These are phyloP conservation scores for Pichia sp. DNA, from an alignment of 1,139 yeast genomes.

Conservation along the genomic window DNA sequence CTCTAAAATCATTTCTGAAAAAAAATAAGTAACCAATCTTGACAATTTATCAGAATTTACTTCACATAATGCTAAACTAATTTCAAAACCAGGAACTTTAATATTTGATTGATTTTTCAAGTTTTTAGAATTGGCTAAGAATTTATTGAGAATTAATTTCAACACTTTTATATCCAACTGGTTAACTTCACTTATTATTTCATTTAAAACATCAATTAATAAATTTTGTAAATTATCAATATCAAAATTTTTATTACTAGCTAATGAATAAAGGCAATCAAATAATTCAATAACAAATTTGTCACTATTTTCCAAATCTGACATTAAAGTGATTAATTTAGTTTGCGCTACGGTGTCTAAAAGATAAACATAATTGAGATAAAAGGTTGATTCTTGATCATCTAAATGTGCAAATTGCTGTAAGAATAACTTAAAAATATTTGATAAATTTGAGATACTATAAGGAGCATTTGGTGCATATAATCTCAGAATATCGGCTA, in stretches of 20 bases:
- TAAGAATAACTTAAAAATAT: constrained; percentile 57
- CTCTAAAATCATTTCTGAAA: constrained; percentile 67
- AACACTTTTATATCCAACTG: constrained; percentile 59
- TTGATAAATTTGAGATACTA: constrained; percentile 54
- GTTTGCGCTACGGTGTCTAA: constrained; percentile 70
- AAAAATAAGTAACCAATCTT: constrained; percentile 70
- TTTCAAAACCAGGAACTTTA: constrained; percentile 50
- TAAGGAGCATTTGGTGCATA: constrained; percentile 93
- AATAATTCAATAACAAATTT: constrained; percentile 52
- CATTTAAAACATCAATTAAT: constrained; percentile 64
- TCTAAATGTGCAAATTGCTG: constrained; percentile 53
- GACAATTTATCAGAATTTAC: constrained; percentile 70
- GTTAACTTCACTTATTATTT: constrained; percentile 70
- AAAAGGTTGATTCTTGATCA: constrained; percentile 47
- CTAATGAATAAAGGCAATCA: constrained; percentile 53
- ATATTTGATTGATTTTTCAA: constrained; percentile 16
- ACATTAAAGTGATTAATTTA: constrained; percentile 67
- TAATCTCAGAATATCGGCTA: constrained; percentile 69
- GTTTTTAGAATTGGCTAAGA: constrained; percentile 30
- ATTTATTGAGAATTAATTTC: constrained; percentile 53
- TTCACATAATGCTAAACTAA: constrained; percentile 65
- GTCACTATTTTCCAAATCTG: constrained; percentile 66
- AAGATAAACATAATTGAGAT: constrained; percentile 59
- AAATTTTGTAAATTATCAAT: constrained; percentile 44
- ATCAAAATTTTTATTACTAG: constrained; percentile 36